Conservation (phyloP, 108 stramenopile genomes). For the Pseudonitzschia pungens region DNA sequence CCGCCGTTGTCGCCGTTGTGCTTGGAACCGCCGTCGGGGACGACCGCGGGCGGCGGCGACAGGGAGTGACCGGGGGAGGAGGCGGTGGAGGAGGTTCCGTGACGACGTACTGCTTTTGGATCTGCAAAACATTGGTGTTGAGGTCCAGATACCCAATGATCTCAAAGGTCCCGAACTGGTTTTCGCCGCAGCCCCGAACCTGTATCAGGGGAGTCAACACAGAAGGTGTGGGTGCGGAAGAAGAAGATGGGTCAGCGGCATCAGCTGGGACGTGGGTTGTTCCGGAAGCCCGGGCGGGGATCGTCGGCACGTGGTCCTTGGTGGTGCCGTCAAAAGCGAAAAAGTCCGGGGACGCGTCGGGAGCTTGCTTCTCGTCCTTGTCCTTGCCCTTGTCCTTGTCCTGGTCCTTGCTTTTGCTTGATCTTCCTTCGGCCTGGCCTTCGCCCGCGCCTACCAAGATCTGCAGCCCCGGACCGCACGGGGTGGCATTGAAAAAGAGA, state of each 20-base stretch:
- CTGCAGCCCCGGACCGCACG: conserved; percentile 5
- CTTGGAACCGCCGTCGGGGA: neutral
- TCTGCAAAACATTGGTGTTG: conserved; percentile 47
- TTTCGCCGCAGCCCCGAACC: conserved; percentile 70
- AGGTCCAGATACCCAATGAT: conserved; percentile 67
- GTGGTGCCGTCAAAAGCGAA: conserved; percentile 25
- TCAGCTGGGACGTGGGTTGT: too few species aligned
- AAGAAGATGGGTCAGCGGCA: too few species aligned
- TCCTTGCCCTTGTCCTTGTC: too few species aligned
- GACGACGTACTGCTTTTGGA: conserved; percentile 71
- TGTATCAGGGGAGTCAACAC: conserved; percentile 39
- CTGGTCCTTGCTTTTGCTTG: too few species aligned
- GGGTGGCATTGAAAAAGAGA: conserved; percentile 78
- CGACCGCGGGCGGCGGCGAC: neutral
- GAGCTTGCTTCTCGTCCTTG: too few species aligned
- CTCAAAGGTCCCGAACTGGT: conserved; percentile 86
- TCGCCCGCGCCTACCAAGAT: neutral
- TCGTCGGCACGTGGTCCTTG: conserved; percentile 14
- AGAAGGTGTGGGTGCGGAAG: neutral
- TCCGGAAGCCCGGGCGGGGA: neutral
- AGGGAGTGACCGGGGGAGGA: conserved; percentile 1
- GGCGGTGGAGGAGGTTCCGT: conserved; percentile 1
- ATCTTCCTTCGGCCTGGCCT: too few species aligned
- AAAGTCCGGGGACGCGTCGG: neutral
- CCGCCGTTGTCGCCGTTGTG: neutral